Evolutionary conservation across 1,139 yeast species (phyloP).

Genomic region (Yamadazyma trypodendri): DNA sequence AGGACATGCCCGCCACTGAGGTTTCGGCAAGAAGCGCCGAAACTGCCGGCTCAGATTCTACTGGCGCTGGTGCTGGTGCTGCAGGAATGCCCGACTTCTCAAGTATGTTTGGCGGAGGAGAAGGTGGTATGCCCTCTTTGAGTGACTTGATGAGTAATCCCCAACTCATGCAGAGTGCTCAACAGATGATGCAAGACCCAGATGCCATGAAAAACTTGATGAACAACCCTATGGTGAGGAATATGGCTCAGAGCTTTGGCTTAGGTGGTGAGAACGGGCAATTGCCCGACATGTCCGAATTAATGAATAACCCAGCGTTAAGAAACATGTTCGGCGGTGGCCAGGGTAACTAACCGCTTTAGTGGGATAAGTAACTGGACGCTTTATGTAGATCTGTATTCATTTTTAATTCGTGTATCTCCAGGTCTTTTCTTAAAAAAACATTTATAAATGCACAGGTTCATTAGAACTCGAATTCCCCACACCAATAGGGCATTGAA

Average conservation of each 20-base stretch:
- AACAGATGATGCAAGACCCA: constrained; percentile 89
- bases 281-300: constrained; percentile 56
- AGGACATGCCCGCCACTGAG: constrained; percentile 30
- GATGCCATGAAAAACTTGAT: constrained; percentile 71
- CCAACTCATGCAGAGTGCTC: constrained; percentile 89
- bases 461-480: neutral
- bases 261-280: constrained; percentile 53
- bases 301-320: constrained; percentile 81
- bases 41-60: constrained; percentile 16
- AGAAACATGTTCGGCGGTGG: constrained; percentile 57
- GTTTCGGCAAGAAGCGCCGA: constrained; percentile 16
- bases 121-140: constrained; percentile 56
- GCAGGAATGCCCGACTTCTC: constrained; percentile 76
- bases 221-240: constrained; percentile 76
- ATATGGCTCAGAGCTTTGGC: constrained; percentile 73
- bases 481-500: neutral
- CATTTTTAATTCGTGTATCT: neutral
- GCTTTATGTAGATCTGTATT: neutral
- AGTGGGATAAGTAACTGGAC: no score
- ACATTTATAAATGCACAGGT: neutral
- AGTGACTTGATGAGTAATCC: constrained; percentile 81
- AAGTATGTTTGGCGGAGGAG: constrained; percentile 60
- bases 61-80: constrained; percentile 36
- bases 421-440: no score
- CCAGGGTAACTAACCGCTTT: constrained; percentile 1